Base-by-base conservation (phyloP, 192 early-diverging fungal species). In the Mortierella hygrophila region DNA sequence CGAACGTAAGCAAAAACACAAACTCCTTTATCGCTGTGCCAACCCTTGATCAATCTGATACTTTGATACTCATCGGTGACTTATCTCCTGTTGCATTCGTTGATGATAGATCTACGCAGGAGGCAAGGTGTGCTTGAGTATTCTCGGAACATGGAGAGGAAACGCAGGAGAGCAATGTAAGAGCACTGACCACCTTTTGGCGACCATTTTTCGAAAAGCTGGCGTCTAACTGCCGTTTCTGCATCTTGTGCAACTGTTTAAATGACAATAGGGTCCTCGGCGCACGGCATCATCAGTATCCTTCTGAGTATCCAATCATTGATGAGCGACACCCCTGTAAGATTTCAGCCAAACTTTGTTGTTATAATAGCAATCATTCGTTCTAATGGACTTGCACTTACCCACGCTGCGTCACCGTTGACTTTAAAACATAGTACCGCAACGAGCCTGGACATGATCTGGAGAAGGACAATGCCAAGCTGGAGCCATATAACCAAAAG, bases 361-460 rank as follows among this genome's bases (percentile, higher is more conserved):
- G 11, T 26, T 32, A 10, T 3, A 46, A 37, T 42, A 21, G 20
- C n/a, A 32, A 10, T 21, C 9, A 16, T n/a, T 46, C n/a, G 3
- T 47, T 26, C 10, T 20, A 8, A 26, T 42, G 23, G 71, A 10
- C 23, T 41, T 54, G 20, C 47, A 35, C 23, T n/a, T 44, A 57
- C 65, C 83, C 41, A 16, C 18, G 32, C 0, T 23, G 23, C 38
- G 40, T 75, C 38, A 26, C 32, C 23, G 2, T 40, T 26, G 65
- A 11, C 57, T 37, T 41, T 74, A 20, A 18, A 37, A 18, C 32
- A 29, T 60, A 88, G 88, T 94, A 92, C 78, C 88, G 87, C 78
- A 94, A 94, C 70, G 93, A 94, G 86, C 93, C 93, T 49, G 92
- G 92, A 32, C 90, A 90, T 74, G 93, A 94, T 41, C 46, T 77